These are phyloP conservation scores for Solanum pinnatisectum DNA, from an alignment of 257 asterid genomes.

Conservation along the genomic window DNA sequence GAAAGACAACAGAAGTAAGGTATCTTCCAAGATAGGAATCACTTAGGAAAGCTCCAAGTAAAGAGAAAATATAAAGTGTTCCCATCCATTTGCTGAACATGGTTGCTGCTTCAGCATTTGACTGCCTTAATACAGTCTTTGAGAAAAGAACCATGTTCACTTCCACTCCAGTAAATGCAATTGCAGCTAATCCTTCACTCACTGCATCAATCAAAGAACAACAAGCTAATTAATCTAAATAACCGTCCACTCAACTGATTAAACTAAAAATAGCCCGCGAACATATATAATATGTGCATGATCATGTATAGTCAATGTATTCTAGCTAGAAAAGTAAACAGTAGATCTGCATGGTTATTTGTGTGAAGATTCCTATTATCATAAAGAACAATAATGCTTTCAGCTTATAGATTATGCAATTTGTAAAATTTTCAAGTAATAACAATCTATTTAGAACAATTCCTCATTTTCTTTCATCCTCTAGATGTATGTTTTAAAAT, in stretches of 20 bases:
- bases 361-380: background rate
- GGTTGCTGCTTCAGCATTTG: constrained; percentile 70
- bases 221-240: background rate
- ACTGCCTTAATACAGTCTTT: constrained; percentile 56
- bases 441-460: background rate
- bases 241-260: background rate
- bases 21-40: constrained; percentile 80
- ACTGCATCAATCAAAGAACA: constrained; percentile 24
- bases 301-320: background rate
- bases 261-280: background rate
- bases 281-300: background rate
- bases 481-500: background rate
- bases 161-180: constrained; percentile 76
- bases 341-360: background rate
- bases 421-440: background rate
- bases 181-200: constrained; percentile 71
- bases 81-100: constrained; percentile 78
- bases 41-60: constrained; percentile 74
- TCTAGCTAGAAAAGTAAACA: background rate
- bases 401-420: background rate
- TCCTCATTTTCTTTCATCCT: background rate
- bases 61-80: constrained; percentile 63
- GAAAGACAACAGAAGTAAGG: constrained; percentile 64
- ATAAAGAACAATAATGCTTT: background rate
- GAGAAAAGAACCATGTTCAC: constrained; percentile 78